Evolutionary conservation across 192 early-diverging fungal genomes (phyloP).

Genomic region (Entomortierella beljakovae): DNA sequence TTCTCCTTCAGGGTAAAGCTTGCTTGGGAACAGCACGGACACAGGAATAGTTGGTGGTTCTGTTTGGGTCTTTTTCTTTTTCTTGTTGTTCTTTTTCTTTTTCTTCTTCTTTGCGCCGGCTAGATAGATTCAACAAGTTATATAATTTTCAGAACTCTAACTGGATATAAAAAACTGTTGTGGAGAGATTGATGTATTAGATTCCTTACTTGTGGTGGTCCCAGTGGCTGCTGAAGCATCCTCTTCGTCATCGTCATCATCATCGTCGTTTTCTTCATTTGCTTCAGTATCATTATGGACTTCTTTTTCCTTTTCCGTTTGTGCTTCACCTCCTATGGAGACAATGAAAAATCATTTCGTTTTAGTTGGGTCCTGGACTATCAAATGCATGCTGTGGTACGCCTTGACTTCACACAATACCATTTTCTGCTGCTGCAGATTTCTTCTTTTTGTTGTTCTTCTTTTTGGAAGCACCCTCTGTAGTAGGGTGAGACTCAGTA

Average conservation of each 20-base stretch:
- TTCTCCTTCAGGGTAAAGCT: slow-evolving; percentile 85
- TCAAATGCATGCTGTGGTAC: too few species aligned
- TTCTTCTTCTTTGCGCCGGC: slow-evolving; percentile 43
- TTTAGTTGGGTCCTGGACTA: neutral
- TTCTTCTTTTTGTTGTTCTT: slow-evolving; percentile 25
- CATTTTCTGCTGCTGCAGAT: neutral
- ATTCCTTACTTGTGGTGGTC: slow-evolving; percentile 6
- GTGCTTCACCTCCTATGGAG: neutral
- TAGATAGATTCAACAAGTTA: slow-evolving; percentile 3
- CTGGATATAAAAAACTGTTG: neutral
- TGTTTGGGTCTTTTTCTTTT: slow-evolving; percentile 61
- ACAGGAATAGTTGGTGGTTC: slow-evolving; percentile 80
- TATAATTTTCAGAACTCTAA: neutral
- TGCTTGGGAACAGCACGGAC: slow-evolving; percentile 81
- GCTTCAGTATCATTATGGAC: neutral
- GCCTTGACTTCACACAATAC: neutral
- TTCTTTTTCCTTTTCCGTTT: neutral
- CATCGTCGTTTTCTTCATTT: slow-evolving; percentile 16
- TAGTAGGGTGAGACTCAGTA: neutral
- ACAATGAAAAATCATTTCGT: neutral
- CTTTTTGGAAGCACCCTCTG: neutral
- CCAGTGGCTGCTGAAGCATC: slow-evolving; percentile 1
- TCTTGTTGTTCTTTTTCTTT: slow-evolving; percentile 53
- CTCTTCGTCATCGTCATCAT: slow-evolving; percentile 26
- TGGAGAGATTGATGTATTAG: neutral